phyloP scores from a whole-genome alignment of 2,329 filamentous ascomycete genomes.

The Phyllosticta capitalensis region DNA sequence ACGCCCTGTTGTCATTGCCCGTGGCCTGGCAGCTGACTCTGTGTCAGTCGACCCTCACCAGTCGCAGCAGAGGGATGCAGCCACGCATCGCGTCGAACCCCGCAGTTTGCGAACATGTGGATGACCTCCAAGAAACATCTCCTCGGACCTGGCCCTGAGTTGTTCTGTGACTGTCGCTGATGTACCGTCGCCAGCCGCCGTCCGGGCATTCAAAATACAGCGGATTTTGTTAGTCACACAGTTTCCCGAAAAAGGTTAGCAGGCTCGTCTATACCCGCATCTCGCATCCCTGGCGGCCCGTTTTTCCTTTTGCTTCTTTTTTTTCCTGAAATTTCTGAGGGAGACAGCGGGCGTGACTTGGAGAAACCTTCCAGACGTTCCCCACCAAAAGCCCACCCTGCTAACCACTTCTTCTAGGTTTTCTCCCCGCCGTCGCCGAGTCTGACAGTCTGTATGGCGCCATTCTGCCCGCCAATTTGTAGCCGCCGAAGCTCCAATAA shows the following conservation, averaged over 20 bases:
- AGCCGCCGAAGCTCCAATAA: neutral
- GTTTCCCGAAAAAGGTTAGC: neutral
- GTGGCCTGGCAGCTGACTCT: neutral
- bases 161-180: too few species aligned
- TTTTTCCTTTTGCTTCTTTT: neutral
- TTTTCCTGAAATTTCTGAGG: neutral
- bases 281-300: neutral
- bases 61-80: too few species aligned
- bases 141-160: neutral
- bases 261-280: neutral
- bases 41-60: neutral
- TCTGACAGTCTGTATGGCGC: too few species aligned
- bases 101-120: neutral
- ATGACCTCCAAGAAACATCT: too few species aligned
- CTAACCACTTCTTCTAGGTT: too few species aligned
- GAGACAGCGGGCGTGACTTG: neutral
- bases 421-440: neutral
- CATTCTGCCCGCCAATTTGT: neutral
- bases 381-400: too few species aligned
- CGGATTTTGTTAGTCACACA: neutral
- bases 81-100: neutral
- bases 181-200: neutral
- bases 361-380: neutral
- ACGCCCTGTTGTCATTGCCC: too few species aligned
- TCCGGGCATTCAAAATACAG: neutral